Base-by-base conservation (phyloP, 176 grass and related monocot species). In the Phoenix roebelenii region DNA sequence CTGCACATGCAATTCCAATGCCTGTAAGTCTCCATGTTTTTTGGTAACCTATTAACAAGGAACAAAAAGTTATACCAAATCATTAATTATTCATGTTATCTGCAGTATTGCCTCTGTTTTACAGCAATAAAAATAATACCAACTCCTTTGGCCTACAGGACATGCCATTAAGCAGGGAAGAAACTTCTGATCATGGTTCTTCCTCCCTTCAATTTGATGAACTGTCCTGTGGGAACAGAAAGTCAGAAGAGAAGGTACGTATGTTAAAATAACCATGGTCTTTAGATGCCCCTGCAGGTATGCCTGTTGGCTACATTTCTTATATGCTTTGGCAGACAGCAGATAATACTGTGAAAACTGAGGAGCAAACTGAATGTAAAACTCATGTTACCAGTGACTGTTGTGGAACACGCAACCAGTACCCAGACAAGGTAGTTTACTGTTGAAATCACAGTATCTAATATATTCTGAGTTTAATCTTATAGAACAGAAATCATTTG, bases 171-270 rank as follows among this genome's bases (percentile, higher is more conserved):
- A 69, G 56, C 65, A 82, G 85, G 68, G 77, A 96, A 7, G 70
- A 67, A 72, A 67, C 72, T 70, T 77, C 72, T 69, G 74, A 76
- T 65, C 16, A 18, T 60, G 87, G 73, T 74, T 79, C 77, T 62
- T 90, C 90, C 67, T 77, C 50, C 5, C 25, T 73, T 72, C 58
- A 73, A 22, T 73, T 59, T 82, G 79, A 85, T 63, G 76, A 80
- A 74, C 24, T 58, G 23, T 71, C 78, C 22, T 25, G 22, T 70
- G 78, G 59, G 56, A 78, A 50, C 51, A 74, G 25, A 58, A 74
- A 82, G 72, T 57, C 72, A 61, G 77, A 91, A 80, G 80, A 82
- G 50, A 82, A 90, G 91, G 91, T 96, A 78, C 25, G 52, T 55
- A 18, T 29, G 22, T 64, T 59, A 74, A 60, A 58, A 63, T 57